Conservation (phyloP, 345 rosid genomes). For the Abelmoschus esculentus region DNA sequence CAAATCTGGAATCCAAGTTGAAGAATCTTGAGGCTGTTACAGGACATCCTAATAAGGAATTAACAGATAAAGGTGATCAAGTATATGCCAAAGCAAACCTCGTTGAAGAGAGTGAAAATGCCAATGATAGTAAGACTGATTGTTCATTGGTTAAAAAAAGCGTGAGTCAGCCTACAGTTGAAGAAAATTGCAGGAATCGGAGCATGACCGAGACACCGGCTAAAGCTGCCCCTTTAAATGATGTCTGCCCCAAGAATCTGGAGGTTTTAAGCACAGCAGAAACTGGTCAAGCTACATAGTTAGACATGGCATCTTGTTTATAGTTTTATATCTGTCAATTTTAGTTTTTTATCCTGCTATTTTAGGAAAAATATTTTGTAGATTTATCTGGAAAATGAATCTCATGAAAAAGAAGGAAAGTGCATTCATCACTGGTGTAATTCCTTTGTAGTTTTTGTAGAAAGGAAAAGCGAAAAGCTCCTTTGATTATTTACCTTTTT, state of each 20-base stretch:
- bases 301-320: neutral
- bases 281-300: conserved; percentile 1
- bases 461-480: neutral
- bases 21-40: conserved; percentile 18
- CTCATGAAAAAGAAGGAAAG: conserved; percentile 6
- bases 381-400: conserved; percentile 15
- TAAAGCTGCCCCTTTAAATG: conserved; percentile 10
- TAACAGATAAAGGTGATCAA: conserved; percentile 16
- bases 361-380: conserved; percentile 18
- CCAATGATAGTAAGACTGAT: conserved; percentile 10
- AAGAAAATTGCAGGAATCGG: neutral
- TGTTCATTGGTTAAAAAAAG: conserved; percentile 9
- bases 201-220: neutral
- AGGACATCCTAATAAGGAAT: conserved; percentile 19
- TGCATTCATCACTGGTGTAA: neutral
- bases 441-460: neutral
- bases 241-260: conserved; percentile 13
- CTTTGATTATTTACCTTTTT: neutral
- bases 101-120: conserved; percentile 22
- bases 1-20: conserved; percentile 20
- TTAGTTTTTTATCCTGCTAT: neutral
- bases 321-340: neutral
- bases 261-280: conserved; percentile 19
- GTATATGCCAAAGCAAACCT: conserved; percentile 6
- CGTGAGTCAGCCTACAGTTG: conserved; percentile 12